Conservation (phyloP, 768 basidiomycete genomes). For the Pulveroboletus frians region DNA sequence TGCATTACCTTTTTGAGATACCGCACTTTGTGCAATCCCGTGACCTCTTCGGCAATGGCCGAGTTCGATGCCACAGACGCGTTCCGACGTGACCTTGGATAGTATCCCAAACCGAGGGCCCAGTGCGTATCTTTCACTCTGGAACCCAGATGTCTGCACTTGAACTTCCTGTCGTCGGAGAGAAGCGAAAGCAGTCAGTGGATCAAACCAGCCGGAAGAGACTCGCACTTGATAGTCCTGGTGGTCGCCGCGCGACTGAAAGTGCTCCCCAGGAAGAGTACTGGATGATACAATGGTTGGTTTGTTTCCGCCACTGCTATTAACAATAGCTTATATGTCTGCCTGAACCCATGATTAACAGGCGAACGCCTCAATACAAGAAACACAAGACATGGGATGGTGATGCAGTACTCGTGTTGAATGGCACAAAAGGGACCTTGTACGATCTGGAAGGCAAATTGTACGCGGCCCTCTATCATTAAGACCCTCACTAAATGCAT, state of each 20-base stretch:
- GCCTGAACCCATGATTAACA: constrained; percentile 20
- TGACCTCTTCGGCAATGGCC: constrained; percentile 10
- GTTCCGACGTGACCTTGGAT: constrained; percentile 8
- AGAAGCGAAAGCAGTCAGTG: constrained; percentile 28
- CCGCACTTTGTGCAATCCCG: background rate
- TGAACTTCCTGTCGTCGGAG: constrained; percentile 17
- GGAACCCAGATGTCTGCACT: constrained; percentile 18
- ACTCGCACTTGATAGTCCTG: constrained; percentile 22
- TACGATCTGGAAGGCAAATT: constrained; percentile 61
- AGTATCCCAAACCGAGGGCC: background rate
- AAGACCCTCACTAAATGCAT: background rate
- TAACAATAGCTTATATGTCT: background rate
- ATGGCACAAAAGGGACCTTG: constrained; percentile 41
- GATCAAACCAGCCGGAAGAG: constrained; percentile 27
- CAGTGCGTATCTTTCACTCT: background rate
- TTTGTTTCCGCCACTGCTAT: background rate
- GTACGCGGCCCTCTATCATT: constrained; percentile 36
- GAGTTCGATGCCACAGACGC: constrained; percentile 20
- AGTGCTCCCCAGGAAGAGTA: constrained; percentile 34
- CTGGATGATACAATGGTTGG: constrained; percentile 80
- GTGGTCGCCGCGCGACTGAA: constrained; percentile 2
- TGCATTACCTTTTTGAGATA: too few relatives aligned
- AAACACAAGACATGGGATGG: constrained; percentile 94
- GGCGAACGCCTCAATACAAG: constrained; percentile 65
- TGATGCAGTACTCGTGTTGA: constrained; percentile 60